These are phyloP conservation scores for Craspedostauros australis DNA, from an alignment of 108 stramenopile species.

Conservation along the genomic window DNA sequence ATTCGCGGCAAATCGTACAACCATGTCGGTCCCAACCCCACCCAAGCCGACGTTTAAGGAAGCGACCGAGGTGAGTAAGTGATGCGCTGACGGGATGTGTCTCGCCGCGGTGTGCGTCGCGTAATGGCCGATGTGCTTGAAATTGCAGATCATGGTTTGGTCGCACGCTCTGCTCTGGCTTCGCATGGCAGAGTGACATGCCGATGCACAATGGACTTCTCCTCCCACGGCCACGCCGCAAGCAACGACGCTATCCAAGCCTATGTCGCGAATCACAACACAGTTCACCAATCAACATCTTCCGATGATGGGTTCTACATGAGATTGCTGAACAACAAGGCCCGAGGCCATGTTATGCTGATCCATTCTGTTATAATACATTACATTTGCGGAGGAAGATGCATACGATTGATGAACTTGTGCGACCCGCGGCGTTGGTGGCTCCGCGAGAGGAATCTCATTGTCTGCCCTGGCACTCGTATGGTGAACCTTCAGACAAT, in stretches of 20 bases:
- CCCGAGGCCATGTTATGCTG: slow-evolving; percentile 2
- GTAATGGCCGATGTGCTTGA: neutral
- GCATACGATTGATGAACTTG: neutral
- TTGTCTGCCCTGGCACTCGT: neutral
- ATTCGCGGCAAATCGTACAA: no score
- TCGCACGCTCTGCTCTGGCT: neutral
- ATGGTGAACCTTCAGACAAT: slow-evolving; percentile 1
- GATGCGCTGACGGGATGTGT: neutral
- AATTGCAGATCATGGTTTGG: neutral
- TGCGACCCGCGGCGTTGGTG: neutral
- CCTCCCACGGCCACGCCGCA: no score
- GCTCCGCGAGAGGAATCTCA: neutral
- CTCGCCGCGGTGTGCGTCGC: neutral
- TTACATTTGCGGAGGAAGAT: neutral
- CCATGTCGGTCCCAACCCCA: no score
- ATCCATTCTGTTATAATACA: neutral
- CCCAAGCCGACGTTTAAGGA: no score
- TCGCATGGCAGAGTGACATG: neutral
- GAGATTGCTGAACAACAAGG: no score
- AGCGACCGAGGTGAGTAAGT: slow-evolving; percentile 40
- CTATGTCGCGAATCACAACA: no score
- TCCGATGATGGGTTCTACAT: slow-evolving; percentile 50
- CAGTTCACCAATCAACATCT: no score
- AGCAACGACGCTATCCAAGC: no score
- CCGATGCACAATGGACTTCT: neutral